Evolutionary conservation across 768 basidiomycete genomes (phyloP).

Genomic region (Boletus vermiculosoides): DNA sequence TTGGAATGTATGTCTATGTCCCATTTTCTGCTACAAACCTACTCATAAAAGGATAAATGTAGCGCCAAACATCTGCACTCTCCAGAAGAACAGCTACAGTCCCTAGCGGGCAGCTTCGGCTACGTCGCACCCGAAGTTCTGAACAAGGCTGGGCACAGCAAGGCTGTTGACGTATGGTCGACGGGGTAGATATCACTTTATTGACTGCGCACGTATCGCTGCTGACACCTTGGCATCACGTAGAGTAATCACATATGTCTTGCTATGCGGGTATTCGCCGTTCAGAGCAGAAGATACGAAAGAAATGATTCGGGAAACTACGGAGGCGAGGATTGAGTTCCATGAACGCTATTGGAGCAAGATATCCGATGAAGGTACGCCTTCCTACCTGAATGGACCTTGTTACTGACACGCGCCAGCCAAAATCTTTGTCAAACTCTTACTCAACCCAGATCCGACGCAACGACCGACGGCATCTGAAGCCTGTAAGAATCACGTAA

Average conservation of each 20-base stretch:
- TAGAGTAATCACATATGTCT: conserved; percentile 92
- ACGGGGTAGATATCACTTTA: conserved; percentile 61
- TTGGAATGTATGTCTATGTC: conserved; percentile 74
- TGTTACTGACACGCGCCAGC: conserved; percentile 43
- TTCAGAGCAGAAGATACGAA: conserved; percentile 83
- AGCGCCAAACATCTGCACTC: conserved; percentile 83
- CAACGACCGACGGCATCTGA: conserved; percentile 71
- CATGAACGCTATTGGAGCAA: conserved; percentile 96
- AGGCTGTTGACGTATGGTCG: conserved; percentile 92
- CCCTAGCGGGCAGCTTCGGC: conserved; percentile 79
- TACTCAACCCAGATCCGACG: conserved; percentile 70
- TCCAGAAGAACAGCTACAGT: conserved; percentile 65
- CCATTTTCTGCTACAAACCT: not conserved
- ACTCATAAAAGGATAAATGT: not conserved
- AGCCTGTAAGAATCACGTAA: conserved; percentile 65
- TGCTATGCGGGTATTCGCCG: conserved; percentile 93
- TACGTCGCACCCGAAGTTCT: conserved; percentile 92
- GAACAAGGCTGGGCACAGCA: conserved; percentile 79
- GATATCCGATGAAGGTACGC: conserved; percentile 67
- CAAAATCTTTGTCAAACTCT: conserved; percentile 73
- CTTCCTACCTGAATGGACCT: not conserved
- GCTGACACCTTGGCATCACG: not conserved
- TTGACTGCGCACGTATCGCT: not conserved
- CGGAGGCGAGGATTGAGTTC: conserved; percentile 80
- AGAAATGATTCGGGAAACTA: conserved; percentile 81